Evolutionary conservation across 192 early-diverging fungal species (phyloP).

Genomic region (Coemansia sp.): DNA sequence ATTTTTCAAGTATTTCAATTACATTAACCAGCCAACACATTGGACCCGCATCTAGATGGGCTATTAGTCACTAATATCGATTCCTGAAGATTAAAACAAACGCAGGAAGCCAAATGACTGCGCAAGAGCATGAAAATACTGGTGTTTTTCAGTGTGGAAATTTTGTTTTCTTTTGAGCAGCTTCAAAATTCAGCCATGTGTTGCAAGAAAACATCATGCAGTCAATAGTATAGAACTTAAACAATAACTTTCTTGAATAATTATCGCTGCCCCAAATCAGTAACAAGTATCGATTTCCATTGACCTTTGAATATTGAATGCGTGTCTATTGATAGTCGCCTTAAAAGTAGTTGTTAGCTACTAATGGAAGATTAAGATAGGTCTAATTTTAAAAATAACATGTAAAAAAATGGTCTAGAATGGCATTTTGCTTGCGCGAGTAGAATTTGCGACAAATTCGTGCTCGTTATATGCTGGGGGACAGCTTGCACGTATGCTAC

Average conservation of each 20-base stretch:
- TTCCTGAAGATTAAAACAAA: too few species aligned
- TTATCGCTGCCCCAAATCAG: not conserved
- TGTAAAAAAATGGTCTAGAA: not conserved
- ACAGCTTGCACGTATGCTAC: not conserved
- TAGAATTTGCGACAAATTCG: not conserved
- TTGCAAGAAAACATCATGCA: too few species aligned
- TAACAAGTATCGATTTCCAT: not conserved
- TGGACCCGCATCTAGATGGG: too few species aligned
- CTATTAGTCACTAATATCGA: too few species aligned
- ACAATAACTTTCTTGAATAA: not conserved
- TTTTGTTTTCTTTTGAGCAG: too few species aligned
- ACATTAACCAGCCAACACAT: too few species aligned
- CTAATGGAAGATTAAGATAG: not conserved
- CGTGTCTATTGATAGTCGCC: not conserved
- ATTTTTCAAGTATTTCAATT: too few species aligned
- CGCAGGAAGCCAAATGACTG: too few species aligned
- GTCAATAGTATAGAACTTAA: too few species aligned
- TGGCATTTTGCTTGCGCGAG: slow-evolving; percentile 3
- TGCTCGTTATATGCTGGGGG: not conserved
- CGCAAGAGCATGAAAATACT: too few species aligned
- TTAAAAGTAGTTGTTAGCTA: not conserved
- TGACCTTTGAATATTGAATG: not conserved
- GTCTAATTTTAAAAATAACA: not conserved
- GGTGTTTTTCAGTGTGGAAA: too few species aligned
- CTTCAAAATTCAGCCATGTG: too few species aligned